Base-by-base conservation (phyloP, 768 basidiomycete species). In the Leccinum longicurvipes region DNA sequence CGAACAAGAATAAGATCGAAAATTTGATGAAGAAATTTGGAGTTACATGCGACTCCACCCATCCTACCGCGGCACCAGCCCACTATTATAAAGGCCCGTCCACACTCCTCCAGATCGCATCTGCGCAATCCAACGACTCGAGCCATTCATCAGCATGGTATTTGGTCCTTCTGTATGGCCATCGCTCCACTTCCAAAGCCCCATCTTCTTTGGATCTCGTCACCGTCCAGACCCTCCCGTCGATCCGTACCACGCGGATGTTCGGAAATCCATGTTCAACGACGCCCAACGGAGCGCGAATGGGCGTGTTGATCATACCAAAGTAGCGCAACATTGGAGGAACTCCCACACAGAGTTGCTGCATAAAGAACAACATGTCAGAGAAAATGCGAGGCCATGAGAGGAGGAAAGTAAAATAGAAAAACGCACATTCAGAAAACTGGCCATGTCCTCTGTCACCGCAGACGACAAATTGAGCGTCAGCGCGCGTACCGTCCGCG, bases 181-280 rank as follows among this genome's bases (percentile, higher is more conserved):
- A 87, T 54, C 77, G 78, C 50, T 82, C 82, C 29, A 83, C 63
- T 55, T 80, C 77, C 24, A 76, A 54, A 36, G 60, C 47, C 2
- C 71, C 76, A 28, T 73, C 72, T 19, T 56, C 67, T 15, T 15
- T 51, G 1, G 53, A 56, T 32, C 63, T 53, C n/a, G 62, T 59
- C 9, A 86, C 81, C 4, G 79, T 83, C 76, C 79, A 87, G 57
- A 84, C 80, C 42, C 71, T 75, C 50, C 72, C 74, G 27, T 82
- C 84, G 25, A 86, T 66, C 4, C 79, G 75, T 36, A 84, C 73
- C 19, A 87, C 76, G 1, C 79, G 76, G 8, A 84, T 82, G 72
- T 79, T 82, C 0, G 84, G 81, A 68, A 87, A 87, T 3, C 83
- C 83, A 15, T 78, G 77, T 58, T 83, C 81, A 23, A 87, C 74